These are phyloP conservation scores for Penicillium sclerotigenum DNA, from an alignment of 2,329 filamentous ascomycete species.

Conservation along the genomic window DNA sequence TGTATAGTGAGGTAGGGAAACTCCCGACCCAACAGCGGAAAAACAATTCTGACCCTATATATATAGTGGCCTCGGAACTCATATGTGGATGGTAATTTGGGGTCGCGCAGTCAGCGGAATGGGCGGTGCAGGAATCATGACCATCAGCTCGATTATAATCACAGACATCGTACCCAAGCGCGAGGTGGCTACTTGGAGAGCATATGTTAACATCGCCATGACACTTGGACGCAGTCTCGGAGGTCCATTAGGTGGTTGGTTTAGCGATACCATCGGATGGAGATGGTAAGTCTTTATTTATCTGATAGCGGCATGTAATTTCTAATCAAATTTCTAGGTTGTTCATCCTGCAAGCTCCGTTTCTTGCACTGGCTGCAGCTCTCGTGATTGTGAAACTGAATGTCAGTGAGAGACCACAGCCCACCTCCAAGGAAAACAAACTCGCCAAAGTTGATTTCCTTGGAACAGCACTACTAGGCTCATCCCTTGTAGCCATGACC, in stretches of 20 bases:
- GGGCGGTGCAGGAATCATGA: slow-evolving; percentile 46
- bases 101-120: slow-evolving; percentile 43
- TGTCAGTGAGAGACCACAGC: slow-evolving; percentile 1
- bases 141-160: slow-evolving; percentile 48
- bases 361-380: slow-evolving; percentile 28
- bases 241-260: slow-evolving; percentile 57
- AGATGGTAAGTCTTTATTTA: slow-evolving; percentile 49
- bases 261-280: slow-evolving; percentile 64
- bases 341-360: slow-evolving; percentile 30
- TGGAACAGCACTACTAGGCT: slow-evolving; percentile 50
- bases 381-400: slow-evolving; percentile 48
- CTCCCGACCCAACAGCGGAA: neutral
- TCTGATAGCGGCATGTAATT: too few species aligned
- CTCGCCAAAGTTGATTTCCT: slow-evolving; percentile 58
- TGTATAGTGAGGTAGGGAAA: slow-evolving; percentile 35
- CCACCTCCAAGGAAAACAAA: neutral
- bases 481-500: slow-evolving; percentile 45
- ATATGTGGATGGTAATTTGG: slow-evolving; percentile 41
- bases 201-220: slow-evolving; percentile 52
- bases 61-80: slow-evolving; percentile 35
- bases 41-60: neutral
- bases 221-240: slow-evolving; percentile 52
- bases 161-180: slow-evolving; percentile 50
- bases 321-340: slow-evolving; percentile 18
- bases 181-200: slow-evolving; percentile 49